These are phyloP conservation scores for Magnusiomyces suaveolens DNA, from an alignment of 1,139 yeast genomes.

Conservation along the genomic window DNA sequence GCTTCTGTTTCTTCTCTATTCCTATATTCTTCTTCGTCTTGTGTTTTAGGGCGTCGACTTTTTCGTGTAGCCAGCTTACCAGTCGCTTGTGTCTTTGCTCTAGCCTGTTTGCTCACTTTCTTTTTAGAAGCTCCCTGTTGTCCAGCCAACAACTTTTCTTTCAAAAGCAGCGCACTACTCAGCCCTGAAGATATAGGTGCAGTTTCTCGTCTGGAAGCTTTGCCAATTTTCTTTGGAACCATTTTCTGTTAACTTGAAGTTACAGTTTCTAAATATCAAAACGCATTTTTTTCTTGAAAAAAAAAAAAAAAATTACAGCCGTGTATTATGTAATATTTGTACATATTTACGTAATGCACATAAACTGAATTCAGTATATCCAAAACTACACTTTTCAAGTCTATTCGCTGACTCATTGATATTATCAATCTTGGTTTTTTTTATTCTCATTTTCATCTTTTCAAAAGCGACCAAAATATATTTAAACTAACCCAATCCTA, in stretches of 20 bases:
- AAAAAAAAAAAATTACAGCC: not conserved
- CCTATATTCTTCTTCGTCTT: constrained; percentile 1
- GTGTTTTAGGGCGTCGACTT: not conserved
- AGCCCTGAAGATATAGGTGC: not conserved
- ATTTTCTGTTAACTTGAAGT: not conserved
- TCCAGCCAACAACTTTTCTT: constrained; percentile 1
- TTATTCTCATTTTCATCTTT: too few species aligned
- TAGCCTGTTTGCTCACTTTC: not conserved
- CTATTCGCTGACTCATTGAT: not conserved
- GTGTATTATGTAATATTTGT: not conserved
- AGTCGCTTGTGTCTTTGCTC: not conserved
- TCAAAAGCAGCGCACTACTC: constrained; percentile 8
- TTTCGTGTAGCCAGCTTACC: not conserved
- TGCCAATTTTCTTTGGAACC: not conserved
- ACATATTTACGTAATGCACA: too few species aligned
- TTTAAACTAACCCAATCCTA: too few species aligned
- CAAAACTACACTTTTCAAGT: not conserved
- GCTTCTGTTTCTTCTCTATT: not conserved
- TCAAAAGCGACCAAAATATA: too few species aligned
- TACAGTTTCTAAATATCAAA: not conserved
- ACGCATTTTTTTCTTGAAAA: too few species aligned
- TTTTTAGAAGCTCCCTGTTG: constrained; percentile 1
- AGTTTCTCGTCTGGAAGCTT: not conserved
- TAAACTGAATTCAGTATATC: not conserved
- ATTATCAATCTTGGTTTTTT: not conserved